Conservation (phyloP, 2,329 filamentous ascomycete species). For the Pestalotiopsis sp. region DNA sequence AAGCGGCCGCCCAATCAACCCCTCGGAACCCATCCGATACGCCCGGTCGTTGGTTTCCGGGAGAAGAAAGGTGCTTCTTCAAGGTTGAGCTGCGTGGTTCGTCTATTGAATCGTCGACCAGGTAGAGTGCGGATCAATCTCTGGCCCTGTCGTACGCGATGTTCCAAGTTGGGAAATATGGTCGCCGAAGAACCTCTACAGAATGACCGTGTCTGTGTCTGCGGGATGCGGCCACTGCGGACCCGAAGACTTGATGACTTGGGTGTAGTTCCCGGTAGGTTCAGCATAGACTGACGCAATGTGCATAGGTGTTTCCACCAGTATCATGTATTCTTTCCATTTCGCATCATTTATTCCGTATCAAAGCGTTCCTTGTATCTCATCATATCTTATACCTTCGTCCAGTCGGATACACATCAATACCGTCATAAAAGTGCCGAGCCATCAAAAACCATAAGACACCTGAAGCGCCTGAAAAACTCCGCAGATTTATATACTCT, state of each 20-base stretch:
- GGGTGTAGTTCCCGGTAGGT: too few species aligned
- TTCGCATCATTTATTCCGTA: background rate
- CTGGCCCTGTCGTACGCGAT: too few species aligned
- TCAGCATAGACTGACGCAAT: too few species aligned
- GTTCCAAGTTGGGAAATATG: too few species aligned
- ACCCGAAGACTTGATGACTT: too few species aligned
- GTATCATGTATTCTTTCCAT: background rate
- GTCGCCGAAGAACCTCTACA: too few species aligned
- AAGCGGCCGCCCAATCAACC: background rate
- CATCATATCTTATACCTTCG: background rate
- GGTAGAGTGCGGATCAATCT: too few species aligned
- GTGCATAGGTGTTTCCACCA: too few species aligned
- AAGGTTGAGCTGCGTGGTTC: background rate
- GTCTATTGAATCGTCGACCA: background rate
- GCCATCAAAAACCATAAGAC: background rate
- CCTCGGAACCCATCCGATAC: background rate
- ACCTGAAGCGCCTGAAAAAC: background rate
- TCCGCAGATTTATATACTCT: background rate
- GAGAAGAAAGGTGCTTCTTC: too few species aligned
- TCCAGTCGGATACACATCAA: background rate
- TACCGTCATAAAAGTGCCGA: background rate
- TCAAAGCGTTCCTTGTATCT: background rate
- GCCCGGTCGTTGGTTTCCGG: background rate
- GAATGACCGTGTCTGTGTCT: too few species aligned
- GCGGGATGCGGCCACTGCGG: too few species aligned